These are phyloP conservation scores for Edhazardia aedis DNA, from an alignment of 371 early-diverging fungal genomes.

Conservation along the genomic window DNA sequence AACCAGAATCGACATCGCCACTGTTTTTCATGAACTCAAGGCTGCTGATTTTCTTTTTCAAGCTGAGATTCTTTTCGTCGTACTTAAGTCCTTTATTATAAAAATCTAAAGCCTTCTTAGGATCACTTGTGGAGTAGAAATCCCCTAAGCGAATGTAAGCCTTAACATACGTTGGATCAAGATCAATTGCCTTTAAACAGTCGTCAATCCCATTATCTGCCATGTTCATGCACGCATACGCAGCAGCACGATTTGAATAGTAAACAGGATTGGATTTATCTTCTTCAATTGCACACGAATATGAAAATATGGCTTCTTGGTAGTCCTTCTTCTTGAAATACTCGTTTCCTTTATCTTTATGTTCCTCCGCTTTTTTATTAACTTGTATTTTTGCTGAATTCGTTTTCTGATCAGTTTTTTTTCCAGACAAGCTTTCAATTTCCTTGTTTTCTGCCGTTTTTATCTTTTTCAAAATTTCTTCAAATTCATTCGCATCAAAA, in stretches of 20 bases:
- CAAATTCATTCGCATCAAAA: too few relatives aligned
- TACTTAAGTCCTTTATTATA: conserved; percentile 5
- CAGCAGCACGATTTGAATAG: conserved; percentile 17
- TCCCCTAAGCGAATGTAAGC: conserved; percentile 13
- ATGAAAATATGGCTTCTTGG: conserved; percentile 4
- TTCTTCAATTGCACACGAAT: conserved; percentile 8
- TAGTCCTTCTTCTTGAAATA: conserved; percentile 16
- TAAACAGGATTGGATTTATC: not conserved
- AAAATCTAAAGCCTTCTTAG: not conserved
- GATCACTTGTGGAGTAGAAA: conserved; percentile 13
- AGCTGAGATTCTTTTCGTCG: too few relatives aligned
- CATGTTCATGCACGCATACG: conserved; percentile 11
- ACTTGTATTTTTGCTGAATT: not conserved
- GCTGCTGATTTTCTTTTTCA: too few relatives aligned
- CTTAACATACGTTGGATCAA: conserved; percentile 13
- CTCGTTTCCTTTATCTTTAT: conserved; percentile 18
- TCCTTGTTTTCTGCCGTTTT: too few relatives aligned
- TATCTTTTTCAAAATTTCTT: too few relatives aligned
- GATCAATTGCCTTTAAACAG: conserved; percentile 9
- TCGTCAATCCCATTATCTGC: conserved; percentile 17
- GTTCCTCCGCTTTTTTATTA: not conserved
- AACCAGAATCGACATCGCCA: too few relatives aligned
- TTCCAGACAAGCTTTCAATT: too few relatives aligned
- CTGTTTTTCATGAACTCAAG: too few relatives aligned
- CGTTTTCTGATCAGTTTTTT: not conserved